These are phyloP conservation scores for Barnettozyma salicaria DNA, from an alignment of 805 yeast genomes.

Conservation along the genomic window DNA sequence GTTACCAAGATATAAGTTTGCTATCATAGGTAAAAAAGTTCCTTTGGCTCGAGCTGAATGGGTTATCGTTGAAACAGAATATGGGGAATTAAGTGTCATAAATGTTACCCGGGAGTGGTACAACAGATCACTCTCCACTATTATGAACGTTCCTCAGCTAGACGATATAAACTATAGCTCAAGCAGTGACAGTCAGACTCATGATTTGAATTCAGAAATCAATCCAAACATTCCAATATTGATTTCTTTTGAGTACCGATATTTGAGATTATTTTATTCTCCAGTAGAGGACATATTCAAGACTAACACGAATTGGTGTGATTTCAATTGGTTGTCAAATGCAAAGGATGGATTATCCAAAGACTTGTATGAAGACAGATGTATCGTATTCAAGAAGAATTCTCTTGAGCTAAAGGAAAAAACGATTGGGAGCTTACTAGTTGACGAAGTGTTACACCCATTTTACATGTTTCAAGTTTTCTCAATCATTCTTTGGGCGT, in stretches of 20 bases:
- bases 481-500: conserved; percentile 84
- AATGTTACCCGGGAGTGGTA: conserved; percentile 54
- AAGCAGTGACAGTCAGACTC: conserved; percentile 16
- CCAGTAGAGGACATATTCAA: conserved; percentile 84
- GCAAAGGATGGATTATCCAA: conserved; percentile 64
- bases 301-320: conserved; percentile 84
- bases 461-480: conserved; percentile 93
- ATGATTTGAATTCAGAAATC: conserved; percentile 15
- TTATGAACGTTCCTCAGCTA: conserved; percentile 37
- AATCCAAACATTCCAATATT: conserved; percentile 55
- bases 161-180: conserved; percentile 23
- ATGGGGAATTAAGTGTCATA: conserved; percentile 71
- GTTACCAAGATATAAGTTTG: conserved; percentile 74
- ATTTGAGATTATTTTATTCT: conserved; percentile 73
- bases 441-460: conserved; percentile 91
- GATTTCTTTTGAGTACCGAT: conserved; percentile 73
- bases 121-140: conserved; percentile 65
- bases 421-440: conserved; percentile 52
- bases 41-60: conserved; percentile 84
- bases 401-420: conserved; percentile 72
- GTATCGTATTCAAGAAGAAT: conserved; percentile 71
- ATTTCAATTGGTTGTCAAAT: conserved; percentile 64
- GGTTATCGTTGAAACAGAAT: conserved; percentile 91
- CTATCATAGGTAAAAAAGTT: conserved; percentile 54
- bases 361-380: conserved; percentile 61